Evolutionary conservation across 2,329 filamentous ascomycete genomes (phyloP).

Genomic region (Hypocreales sp.): DNA sequence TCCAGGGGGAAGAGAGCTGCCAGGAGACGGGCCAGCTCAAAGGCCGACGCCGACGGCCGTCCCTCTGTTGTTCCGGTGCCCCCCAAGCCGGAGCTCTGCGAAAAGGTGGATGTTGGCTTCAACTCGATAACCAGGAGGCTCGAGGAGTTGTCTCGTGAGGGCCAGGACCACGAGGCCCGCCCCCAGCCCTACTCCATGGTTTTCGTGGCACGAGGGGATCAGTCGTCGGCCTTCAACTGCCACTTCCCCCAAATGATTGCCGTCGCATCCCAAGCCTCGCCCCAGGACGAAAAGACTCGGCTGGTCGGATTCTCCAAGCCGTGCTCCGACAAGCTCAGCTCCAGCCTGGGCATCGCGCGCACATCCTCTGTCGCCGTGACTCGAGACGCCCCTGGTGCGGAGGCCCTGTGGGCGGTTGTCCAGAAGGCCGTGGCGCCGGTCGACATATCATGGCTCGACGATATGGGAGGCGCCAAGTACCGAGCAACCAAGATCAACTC

Average conservation of each 20-base stretch:
- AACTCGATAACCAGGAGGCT: slow-evolving; percentile 46
- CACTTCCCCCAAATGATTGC: slow-evolving; percentile 43
- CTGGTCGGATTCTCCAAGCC: slow-evolving; percentile 48
- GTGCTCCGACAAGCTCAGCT: slow-evolving; percentile 40
- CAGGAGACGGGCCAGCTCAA: slow-evolving; percentile 27
- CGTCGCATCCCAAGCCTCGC: slow-evolving; percentile 28
- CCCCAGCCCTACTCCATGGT: slow-evolving; percentile 29
- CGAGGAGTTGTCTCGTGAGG: slow-evolving; percentile 21
- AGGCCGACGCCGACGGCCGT: slow-evolving; percentile 3
- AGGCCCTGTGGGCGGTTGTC: slow-evolving; percentile 40
- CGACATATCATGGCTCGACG: slow-evolving; percentile 35
- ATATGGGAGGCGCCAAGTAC: slow-evolving; percentile 10
- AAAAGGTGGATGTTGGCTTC: slow-evolving; percentile 47
- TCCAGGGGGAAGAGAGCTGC: slow-evolving; percentile 45
- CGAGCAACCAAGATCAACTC: slow-evolving; percentile 17
- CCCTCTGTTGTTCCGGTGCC: slow-evolving; percentile 4
- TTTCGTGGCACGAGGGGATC: slow-evolving; percentile 42
- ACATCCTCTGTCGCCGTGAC: slow-evolving; percentile 49
- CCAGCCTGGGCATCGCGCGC: slow-evolving; percentile 42
- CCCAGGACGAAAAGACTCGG: slow-evolving; percentile 26
- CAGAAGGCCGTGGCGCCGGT: slow-evolving; percentile 34
- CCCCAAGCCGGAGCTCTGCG: slow-evolving; percentile 33
- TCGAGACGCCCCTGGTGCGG: slow-evolving; percentile 38
- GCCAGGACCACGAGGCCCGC: neutral
- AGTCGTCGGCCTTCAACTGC: slow-evolving; percentile 40